phyloP scores from a whole-genome alignment of 169 alveolate genomes.

The Plasmodium knowlesi region DNA sequence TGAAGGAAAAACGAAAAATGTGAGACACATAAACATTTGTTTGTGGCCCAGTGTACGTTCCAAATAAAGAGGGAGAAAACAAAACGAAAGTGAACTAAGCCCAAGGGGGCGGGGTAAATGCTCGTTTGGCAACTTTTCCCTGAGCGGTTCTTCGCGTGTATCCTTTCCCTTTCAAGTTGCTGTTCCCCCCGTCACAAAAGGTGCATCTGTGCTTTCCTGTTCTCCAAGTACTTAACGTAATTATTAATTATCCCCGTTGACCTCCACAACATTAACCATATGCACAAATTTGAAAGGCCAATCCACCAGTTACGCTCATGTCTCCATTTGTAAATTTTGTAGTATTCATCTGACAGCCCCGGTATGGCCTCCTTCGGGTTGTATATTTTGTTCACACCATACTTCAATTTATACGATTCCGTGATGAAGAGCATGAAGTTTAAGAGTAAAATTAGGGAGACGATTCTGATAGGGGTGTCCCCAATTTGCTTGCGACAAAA shows the following conservation, averaged over 20 bases:
- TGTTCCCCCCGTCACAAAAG: not conserved
- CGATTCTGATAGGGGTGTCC: constrained; percentile 69
- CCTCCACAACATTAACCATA: constrained; percentile 75
- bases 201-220: constrained; percentile 20
- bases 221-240: constrained; percentile 59
- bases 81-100: not conserved
- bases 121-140: not conserved
- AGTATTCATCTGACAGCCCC: constrained; percentile 39
- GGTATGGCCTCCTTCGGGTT: constrained; percentile 42
- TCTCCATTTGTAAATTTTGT: constrained; percentile 73
- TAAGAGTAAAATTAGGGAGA: constrained; percentile 52
- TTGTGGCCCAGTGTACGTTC: constrained; percentile 2
- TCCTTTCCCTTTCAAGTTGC: not conserved
- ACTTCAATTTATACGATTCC: constrained; percentile 61
- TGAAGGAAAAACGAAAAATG: not conserved
- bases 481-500: constrained; percentile 75
- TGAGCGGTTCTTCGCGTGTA: not conserved
- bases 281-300: constrained; percentile 69
- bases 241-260: constrained; percentile 68
- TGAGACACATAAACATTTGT: not conserved
- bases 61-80: not conserved
- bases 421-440: constrained; percentile 57
- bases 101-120: not conserved
- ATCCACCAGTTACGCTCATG: constrained; percentile 77
- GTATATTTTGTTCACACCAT: constrained; percentile 18